A percentile compares a stretch with the other conserved stretches of the same genome.
Evolutionary conservation across 176 grass and related monocot species (phyloP).

Genomic region (Musa itinerans): DNA sequence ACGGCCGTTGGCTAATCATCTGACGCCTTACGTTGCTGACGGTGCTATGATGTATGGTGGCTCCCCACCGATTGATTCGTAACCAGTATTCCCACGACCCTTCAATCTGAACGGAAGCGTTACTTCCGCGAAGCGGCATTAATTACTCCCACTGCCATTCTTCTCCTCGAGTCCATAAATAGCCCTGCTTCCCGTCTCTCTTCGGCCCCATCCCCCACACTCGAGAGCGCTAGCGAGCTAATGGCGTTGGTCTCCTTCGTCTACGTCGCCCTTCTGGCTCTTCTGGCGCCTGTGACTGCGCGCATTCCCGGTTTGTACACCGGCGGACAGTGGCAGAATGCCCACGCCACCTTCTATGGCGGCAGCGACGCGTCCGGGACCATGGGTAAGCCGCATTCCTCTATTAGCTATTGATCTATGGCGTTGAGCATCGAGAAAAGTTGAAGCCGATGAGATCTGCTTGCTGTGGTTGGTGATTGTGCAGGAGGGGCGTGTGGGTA

Average conservation of each 20-base stretch:
- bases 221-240: not conserved
- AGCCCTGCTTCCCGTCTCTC: not conserved
- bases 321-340: not conserved
- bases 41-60: not conserved
- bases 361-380: slow-evolving; percentile 9
- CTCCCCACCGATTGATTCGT: not conserved
- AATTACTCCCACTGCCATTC: not conserved
- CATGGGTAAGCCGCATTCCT: slow-evolving; percentile 1
- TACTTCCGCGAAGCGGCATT: not conserved
- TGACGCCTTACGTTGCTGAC: too few relatives aligned
- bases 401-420: not conserved
- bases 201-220: not conserved
- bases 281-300: not conserved
- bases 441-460: too few relatives aligned
- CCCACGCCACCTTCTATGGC: slow-evolving; percentile 9
- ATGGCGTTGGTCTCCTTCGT: not conserved
- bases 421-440: too few relatives aligned
- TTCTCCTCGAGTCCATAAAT: not conserved
- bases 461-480: not conserved
- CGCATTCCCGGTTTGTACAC: not conserved
- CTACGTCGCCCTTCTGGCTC: not conserved
- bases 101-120: not conserved
- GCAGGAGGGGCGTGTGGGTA: slow-evolving; percentile 7
- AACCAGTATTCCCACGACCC: not conserved
- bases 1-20: too few relatives aligned